These are phyloP conservation scores for Gaultheria prostrata DNA, from an alignment of 148 eudicot species.

Conservation along the genomic window DNA sequence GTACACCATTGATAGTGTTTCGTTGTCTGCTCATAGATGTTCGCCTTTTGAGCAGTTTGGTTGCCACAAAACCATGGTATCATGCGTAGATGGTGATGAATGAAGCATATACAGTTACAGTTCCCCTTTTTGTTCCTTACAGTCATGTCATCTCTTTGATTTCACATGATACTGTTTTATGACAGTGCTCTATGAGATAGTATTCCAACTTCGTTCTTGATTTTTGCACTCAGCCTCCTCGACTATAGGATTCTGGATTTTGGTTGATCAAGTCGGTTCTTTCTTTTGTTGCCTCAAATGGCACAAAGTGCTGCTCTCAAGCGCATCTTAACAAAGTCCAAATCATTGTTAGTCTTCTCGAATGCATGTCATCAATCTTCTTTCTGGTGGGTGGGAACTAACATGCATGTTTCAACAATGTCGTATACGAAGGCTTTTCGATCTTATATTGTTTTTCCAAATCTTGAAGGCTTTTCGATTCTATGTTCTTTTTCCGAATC, in stretches of 20 bases:
- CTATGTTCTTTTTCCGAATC: background rate
- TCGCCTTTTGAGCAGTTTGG: no score
- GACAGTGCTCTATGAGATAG: background rate
- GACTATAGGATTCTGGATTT: background rate
- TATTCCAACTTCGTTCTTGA: background rate
- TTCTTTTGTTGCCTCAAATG: background rate
- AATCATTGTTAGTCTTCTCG: background rate
- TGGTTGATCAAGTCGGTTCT: slow-evolving; percentile 1
- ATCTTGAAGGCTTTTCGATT: background rate
- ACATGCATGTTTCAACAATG: background rate
- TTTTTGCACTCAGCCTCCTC: background rate
- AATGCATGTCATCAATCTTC: background rate
- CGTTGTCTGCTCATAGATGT: no score
- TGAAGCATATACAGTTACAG: no score
- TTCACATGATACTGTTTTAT: no score
- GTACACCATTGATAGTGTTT: background rate
- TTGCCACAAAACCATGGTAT: no score
- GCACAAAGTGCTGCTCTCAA: background rate
- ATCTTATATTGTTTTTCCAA: background rate
- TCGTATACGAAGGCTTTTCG: background rate
- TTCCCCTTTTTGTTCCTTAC: background rate
- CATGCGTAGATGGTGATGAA: no score
- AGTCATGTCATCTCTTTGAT: no score
- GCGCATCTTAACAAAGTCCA: background rate
- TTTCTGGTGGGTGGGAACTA: background rate